phyloP scores from a whole-genome alignment of 2,329 filamentous ascomycete species.

The Diaporthe vaccinii region DNA sequence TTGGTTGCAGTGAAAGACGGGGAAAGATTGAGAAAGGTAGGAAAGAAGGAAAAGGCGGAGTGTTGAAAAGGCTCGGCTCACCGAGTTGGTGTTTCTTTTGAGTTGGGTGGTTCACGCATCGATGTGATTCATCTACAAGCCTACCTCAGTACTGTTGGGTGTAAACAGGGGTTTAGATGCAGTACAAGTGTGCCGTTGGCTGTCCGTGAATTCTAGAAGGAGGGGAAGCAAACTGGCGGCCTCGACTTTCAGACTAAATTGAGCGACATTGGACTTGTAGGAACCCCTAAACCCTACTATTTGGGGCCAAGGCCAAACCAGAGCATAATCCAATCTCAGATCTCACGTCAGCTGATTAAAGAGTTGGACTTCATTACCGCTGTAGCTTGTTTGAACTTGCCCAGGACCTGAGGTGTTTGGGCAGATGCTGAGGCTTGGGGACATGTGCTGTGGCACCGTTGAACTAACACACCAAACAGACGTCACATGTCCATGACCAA shows the following conservation, averaged over 20 bases:
- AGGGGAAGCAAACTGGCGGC: not conserved
- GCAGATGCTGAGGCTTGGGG: not conserved
- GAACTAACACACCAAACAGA: not conserved
- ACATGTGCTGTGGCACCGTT: too few species aligned
- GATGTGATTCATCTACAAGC: not conserved
- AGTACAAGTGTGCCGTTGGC: not conserved
- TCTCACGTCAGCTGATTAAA: conserved; percentile 14
- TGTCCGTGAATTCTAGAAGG: not conserved
- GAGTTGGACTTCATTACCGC: not conserved
- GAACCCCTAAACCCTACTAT: not conserved
- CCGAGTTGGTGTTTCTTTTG: not conserved
- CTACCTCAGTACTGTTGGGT: not conserved
- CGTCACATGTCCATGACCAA: not conserved
- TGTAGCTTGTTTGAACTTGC: not conserved
- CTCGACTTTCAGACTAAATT: not conserved
- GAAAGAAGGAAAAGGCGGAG: not conserved
- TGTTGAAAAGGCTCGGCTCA: not conserved
- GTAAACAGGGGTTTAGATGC: not conserved
- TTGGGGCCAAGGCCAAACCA: not conserved
- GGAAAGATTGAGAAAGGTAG: not conserved
- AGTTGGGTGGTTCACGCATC: not conserved
- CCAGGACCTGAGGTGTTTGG: not conserved
- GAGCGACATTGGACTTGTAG: not conserved
- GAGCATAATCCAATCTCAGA: not conserved
- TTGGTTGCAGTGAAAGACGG: not conserved